Conservation (phyloP, 495 filamentous ascomycete genomes). For the Aspergillus campestris region DNA sequence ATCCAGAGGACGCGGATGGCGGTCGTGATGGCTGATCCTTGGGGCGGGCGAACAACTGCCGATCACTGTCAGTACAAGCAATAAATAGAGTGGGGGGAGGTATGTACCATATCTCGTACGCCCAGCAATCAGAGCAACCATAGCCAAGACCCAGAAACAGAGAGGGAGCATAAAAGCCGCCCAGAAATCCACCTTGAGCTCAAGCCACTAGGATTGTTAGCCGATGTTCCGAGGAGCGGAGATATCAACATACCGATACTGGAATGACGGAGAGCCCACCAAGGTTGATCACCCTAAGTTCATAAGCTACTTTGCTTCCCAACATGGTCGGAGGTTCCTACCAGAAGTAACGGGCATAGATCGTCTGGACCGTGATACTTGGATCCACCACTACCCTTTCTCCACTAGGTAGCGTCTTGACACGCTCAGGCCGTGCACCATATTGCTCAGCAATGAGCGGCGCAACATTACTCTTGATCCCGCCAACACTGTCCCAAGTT, state of each 20-base stretch:
- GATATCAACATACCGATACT: background rate
- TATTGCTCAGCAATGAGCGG: constrained; percentile 38
- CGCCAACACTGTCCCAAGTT: constrained; percentile 12
- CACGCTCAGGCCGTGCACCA: constrained; percentile 15
- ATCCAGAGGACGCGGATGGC: constrained; percentile 21
- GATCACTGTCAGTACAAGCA: constrained; percentile 1
- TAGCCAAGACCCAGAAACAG: constrained; percentile 10
- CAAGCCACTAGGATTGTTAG: constrained; percentile 12
- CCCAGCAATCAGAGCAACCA: background rate
- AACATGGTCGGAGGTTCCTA: background rate
- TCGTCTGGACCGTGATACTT: constrained; percentile 33
- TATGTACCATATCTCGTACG: background rate
- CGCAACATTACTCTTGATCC: constrained; percentile 49
- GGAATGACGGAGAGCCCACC: constrained; percentile 30
- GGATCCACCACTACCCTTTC: constrained; percentile 55
- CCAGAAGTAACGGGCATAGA: background rate
- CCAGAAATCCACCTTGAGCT: constrained; percentile 46
- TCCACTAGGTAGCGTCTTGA: constrained; percentile 32
- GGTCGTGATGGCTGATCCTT: constrained; percentile 31
- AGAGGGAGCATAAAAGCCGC: constrained; percentile 42
- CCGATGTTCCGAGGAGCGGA: background rate
- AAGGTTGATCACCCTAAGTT: constrained; percentile 28
- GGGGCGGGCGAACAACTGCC: constrained; percentile 26
- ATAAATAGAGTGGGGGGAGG: background rate
- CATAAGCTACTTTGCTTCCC: too few relatives aligned